A percentile compares a stretch with the other conserved stretches of the same genome.
These are phyloP conservation scores for Boletus sp. DNA, from an alignment of 768 basidiomycete genomes.

Conservation along the genomic window DNA sequence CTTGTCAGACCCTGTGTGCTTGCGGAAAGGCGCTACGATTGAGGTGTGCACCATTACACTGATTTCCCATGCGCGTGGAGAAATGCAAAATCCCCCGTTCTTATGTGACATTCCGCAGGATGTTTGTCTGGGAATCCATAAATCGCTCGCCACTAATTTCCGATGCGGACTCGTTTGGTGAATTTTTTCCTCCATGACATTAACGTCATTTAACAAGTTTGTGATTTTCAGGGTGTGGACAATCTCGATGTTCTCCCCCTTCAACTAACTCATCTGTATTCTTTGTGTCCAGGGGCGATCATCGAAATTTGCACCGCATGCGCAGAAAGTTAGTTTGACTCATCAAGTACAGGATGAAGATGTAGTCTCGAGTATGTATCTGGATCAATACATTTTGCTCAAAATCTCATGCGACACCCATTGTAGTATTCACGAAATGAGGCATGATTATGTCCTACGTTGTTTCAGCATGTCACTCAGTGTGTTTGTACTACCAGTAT, in stretches of 20 bases:
- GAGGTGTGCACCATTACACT: constrained; percentile 48
- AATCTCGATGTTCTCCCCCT: background rate
- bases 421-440: constrained; percentile 33
- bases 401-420: background rate
- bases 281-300: constrained; percentile 68
- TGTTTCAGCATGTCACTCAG: background rate
- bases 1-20: constrained; percentile 83
- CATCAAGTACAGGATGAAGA: constrained; percentile 88
- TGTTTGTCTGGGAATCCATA: constrained; percentile 91
- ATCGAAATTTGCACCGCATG: constrained; percentile 89
- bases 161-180: constrained; percentile 93
- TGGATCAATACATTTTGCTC: background rate
- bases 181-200: constrained; percentile 22
- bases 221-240: constrained; percentile 25
- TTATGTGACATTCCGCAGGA: constrained; percentile 39
- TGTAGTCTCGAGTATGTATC: constrained; percentile 76
- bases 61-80: background rate
- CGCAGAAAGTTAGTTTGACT: constrained; percentile 85
- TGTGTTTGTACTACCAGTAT: background rate
- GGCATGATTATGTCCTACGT: background rate
- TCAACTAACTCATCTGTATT: background rate
- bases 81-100: background rate
- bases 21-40: constrained; percentile 89
- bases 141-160: constrained; percentile 86
- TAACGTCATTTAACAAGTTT: constrained; percentile 1